Percentiles rank a stretch among this genome's conserved stretches.
phyloP scores from a whole-genome alignment of 306 rosid species.

The Mucuna pruriens region DNA sequence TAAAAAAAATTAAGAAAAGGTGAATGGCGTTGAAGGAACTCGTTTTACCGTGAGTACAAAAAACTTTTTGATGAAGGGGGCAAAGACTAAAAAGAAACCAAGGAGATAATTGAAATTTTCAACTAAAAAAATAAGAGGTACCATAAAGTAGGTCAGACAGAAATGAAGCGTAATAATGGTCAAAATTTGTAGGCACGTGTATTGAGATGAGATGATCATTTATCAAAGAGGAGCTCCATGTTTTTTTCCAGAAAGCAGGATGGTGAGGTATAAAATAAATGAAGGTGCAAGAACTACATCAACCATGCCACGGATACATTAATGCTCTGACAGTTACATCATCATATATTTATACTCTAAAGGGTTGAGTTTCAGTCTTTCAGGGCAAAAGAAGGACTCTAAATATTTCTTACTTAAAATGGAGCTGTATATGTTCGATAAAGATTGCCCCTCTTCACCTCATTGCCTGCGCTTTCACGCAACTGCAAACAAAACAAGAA shows the following conservation, averaged over 20 bases:
- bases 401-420: slow-evolving; percentile 44
- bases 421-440: slow-evolving; percentile 65
- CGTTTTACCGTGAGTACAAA: no score
- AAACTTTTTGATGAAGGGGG: no score
- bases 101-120: no score
- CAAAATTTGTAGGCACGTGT: no score
- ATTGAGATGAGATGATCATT: no score
- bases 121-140: no score
- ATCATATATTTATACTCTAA: not conserved
- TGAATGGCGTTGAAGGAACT: no score
- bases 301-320: not conserved
- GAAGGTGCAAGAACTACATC: not conserved
- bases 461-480: slow-evolving; percentile 20
- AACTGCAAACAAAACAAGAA: slow-evolving; percentile 37
- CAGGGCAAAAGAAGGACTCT: slow-evolving; percentile 35
- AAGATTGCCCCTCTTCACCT: slow-evolving; percentile 42
- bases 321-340: not conserved
- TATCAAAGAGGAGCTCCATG: no score
- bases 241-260: not conserved
- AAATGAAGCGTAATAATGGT: no score
- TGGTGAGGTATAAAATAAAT: not conserved
- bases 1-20: no score
- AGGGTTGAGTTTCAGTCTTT: not conserved
- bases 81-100: no score
- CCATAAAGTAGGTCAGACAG: no score